phyloP scores from a whole-genome alignment of 768 basidiomycete species.

The Suillus decipiens region DNA sequence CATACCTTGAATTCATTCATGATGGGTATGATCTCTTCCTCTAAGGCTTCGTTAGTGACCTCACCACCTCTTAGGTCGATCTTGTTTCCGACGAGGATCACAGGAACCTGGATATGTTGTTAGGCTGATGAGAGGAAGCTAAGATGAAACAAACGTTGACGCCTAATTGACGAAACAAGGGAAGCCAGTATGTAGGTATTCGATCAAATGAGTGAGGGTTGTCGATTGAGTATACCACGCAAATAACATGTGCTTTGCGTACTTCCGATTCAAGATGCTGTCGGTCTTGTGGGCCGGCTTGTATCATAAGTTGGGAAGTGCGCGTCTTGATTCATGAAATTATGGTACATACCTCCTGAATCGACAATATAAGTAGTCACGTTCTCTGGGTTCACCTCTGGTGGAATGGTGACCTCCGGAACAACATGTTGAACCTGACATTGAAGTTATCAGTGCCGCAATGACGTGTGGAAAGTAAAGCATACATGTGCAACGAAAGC shows the following conservation, averaged over 20 bases:
- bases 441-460: constrained; percentile 10
- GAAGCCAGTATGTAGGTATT: constrained; percentile 98
- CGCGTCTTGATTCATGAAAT: constrained; percentile 1
- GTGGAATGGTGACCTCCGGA: constrained; percentile 97
- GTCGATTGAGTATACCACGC: constrained; percentile 96
- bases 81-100: constrained; percentile 97
- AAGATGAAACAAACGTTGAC: constrained; percentile 72
- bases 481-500: constrained; percentile 87
- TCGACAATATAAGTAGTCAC: constrained; percentile 98
- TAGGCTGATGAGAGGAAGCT: background rate
- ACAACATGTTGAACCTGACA: constrained; percentile 89
- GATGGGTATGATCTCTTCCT: constrained; percentile 93
- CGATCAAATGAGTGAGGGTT: constrained; percentile 96
- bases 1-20: constrained; percentile 98
- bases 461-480: background rate
- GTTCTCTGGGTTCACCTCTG: constrained; percentile 95
- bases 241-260: constrained; percentile 96
- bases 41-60: constrained; percentile 91
- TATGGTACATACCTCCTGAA: constrained; percentile 76
- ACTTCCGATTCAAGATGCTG: constrained; percentile 92
- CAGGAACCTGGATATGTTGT: constrained; percentile 68
- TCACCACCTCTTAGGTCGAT: constrained; percentile 93
- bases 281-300: constrained; percentile 85
- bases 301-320: constrained; percentile 14
- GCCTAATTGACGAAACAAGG: constrained; percentile 90